phyloP scores from a whole-genome alignment of 192 early-diverging fungal species.

The Entrophospora sp. region DNA sequence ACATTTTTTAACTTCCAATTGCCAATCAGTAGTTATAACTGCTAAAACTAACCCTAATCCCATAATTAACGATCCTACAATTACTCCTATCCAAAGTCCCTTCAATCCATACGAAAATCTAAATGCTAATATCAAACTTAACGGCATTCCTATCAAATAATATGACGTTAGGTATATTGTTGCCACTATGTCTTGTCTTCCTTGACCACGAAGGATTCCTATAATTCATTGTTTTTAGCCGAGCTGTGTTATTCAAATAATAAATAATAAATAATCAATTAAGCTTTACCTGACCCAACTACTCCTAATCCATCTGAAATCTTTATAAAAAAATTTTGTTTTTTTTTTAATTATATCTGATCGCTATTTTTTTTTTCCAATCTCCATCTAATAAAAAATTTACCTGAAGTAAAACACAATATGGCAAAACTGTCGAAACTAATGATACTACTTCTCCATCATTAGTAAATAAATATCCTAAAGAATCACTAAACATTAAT shows the following conservation, averaged over 20 bases:
- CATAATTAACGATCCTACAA: constrained; percentile 38
- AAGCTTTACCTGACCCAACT: too few species aligned
- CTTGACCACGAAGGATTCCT: constrained; percentile 70
- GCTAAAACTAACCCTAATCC: constrained; percentile 26
- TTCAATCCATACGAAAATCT: constrained; percentile 41
- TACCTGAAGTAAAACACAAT: constrained; percentile 66
- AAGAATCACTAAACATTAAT: constrained; percentile 36
- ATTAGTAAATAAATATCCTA: constrained; percentile 59
- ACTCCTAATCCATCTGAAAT: constrained; percentile 55
- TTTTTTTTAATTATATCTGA: not conserved
- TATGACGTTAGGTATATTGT: constrained; percentile 50
- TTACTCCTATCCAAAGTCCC: constrained; percentile 56
- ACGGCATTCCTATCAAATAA: constrained; percentile 62
- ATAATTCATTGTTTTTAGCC: too few species aligned
- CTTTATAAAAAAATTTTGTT: constrained; percentile 11
- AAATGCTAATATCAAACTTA: constrained; percentile 51
- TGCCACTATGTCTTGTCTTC: constrained; percentile 59
- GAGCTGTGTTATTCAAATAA: too few species aligned
- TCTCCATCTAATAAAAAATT: not conserved
- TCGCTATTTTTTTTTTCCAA: too few species aligned
- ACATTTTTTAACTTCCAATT: constrained; percentile 26
- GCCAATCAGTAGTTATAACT: constrained; percentile 33
- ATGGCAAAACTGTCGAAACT: constrained; percentile 67
- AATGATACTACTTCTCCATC: constrained; percentile 59
- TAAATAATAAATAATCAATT: too few species aligned